Evolutionary conservation across 2,329 filamentous ascomycete genomes (phyloP), one percentile per base, ranked within the genome.

Genomic region (Sphaerulina vaccinii): DNA sequence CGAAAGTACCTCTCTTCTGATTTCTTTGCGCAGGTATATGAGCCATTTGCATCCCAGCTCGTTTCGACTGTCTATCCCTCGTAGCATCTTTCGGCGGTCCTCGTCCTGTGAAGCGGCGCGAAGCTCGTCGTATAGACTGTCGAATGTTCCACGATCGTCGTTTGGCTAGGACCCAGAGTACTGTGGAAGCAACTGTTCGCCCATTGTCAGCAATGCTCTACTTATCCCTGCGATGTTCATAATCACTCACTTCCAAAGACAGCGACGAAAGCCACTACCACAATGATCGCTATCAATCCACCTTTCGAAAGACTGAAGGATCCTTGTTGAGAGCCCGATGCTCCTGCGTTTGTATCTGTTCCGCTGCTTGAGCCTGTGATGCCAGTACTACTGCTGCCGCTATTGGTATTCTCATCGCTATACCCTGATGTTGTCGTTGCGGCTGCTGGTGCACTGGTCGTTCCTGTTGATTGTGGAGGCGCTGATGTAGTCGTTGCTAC

Each of bases 111-210:
- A 77, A 54, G 21, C 73, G 72, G 37, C 73, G 70, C 13, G 74
- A 76, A 1, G 87, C 90, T 58, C 81, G 82, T 49, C 85, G 80
- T 51, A 95, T 76, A 23, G 79, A 86, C 66, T 88, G 82, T 52
- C 84, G 82, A 60, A 93, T 76, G 59, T 84, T 87, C 89, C 89
- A 93, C 70, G 91, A 87, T 40, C 85, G 82, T 73, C 89, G 90
- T 77, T 93, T 93, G 49, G 89, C 87, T 32, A 92, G 68, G 69
- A 85, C 89, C 73, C 87, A 95, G 22, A 93, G 80, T 2, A 82
- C 73, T 2, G 83, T 81, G 27, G 80, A 85, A 18, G 76, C 77
- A 56, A 85, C 86, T 87, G 3, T 75, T 77, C 5, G 37, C 36
- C n/a, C n/a, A 11, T n/a, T 8, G 22, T 49, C 23, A 49, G 15